phyloP scores from a whole-genome alignment of 1,284 basidiomycete genomes.

The Neonothopanus nambi region DNA sequence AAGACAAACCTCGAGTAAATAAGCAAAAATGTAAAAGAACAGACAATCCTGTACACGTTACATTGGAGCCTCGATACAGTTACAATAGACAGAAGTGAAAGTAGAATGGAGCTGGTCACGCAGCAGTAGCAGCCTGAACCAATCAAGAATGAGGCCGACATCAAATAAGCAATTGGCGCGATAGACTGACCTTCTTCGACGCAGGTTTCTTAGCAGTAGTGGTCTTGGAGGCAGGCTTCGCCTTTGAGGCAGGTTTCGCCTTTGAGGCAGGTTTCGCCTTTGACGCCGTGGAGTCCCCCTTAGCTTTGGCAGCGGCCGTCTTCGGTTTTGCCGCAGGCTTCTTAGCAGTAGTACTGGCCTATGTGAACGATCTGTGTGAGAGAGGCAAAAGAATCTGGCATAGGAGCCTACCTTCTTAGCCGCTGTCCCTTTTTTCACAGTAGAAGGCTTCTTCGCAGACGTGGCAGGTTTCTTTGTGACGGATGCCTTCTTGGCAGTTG shows the following conservation, averaged over 20 bases:
- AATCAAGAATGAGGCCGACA: background rate
- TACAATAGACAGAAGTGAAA: too few species aligned
- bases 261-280: constrained; percentile 23
- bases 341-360: constrained; percentile 38
- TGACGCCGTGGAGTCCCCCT: constrained; percentile 29
- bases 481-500: constrained; percentile 30
- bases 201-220: constrained; percentile 23
- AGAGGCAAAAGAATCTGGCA: background rate
- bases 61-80: too few species aligned
- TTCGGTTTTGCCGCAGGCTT: constrained; percentile 26
- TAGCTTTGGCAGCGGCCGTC: constrained; percentile 28
- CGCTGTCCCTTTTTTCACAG: constrained; percentile 34
- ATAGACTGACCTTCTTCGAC: constrained; percentile 18
- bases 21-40: too few species aligned
- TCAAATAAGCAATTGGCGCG: background rate
- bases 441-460: constrained; percentile 30
- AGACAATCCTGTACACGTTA: too few species aligned
- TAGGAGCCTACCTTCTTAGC: constrained; percentile 37
- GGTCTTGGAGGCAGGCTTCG: constrained; percentile 26
- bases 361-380: background rate
- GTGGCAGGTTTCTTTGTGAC: constrained; percentile 32
- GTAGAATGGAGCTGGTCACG: too few species aligned
- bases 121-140: background rate
- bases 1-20: too few species aligned
- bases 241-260: constrained; percentile 7